Conservation (phyloP, 257 asterid genomes). For the Misopates orontium region DNA sequence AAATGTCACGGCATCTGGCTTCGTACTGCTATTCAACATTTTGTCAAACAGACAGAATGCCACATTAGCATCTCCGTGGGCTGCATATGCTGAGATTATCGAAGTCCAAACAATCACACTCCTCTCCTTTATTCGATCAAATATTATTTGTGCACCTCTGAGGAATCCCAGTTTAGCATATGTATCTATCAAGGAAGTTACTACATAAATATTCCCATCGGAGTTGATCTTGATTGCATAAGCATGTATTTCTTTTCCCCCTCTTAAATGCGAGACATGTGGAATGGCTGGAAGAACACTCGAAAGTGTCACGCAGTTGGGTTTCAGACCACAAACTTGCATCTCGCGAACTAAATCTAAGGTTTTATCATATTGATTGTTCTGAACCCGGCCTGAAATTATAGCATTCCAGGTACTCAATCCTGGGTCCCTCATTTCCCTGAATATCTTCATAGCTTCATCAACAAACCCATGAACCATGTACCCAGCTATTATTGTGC, state of each 20-base stretch:
- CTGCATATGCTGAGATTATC: conserved; percentile 73
- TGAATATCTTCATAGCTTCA: conserved; percentile 57
- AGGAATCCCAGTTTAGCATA: conserved; percentile 81
- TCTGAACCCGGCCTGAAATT: conserved; percentile 76
- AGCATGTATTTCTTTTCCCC: conserved; percentile 74
- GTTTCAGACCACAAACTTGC: conserved; percentile 55
- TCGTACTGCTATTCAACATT: conserved; percentile 52
- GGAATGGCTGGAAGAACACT: conserved; percentile 74
- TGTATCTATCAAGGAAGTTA: conserved; percentile 67
- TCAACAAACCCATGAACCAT: conserved; percentile 75
- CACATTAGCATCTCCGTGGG: conserved; percentile 67
- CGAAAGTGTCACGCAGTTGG: conserved; percentile 68
- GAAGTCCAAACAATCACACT: conserved; percentile 86
- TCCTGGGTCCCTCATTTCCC: conserved; percentile 51
- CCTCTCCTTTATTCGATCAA: conserved; percentile 47
- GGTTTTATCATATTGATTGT: conserved; percentile 48
- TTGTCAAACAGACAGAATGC: conserved; percentile 59
- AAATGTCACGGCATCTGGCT: conserved; percentile 71
- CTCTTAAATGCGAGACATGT: conserved; percentile 53
- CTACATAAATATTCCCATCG: conserved; percentile 55
- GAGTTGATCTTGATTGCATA: conserved; percentile 54
- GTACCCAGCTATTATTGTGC: conserved; percentile 79
- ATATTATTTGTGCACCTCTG: conserved; percentile 54
- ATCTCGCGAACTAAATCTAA: conserved; percentile 54
- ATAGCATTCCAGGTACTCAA: conserved; percentile 84